Evolutionary conservation across 2,329 filamentous ascomycete species (phyloP).

Genomic region (Pseudogymnoascus sp.): DNA sequence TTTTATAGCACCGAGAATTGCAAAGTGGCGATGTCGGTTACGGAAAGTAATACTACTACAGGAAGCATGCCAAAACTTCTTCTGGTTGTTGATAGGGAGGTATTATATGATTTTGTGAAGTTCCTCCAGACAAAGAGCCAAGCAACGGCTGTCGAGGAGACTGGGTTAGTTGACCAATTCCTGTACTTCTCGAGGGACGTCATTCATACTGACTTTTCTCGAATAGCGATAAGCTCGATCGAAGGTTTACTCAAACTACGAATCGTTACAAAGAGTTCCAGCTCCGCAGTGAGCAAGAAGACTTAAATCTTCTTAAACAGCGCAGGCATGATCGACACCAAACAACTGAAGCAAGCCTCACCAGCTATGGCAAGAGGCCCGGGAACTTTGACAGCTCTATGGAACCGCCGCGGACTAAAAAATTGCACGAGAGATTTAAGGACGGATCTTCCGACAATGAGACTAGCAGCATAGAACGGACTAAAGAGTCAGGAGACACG

Average conservation of each 20-base stretch:
- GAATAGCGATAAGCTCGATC: neutral
- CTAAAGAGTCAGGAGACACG: neutral
- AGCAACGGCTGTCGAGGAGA: neutral
- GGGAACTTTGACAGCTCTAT: neutral
- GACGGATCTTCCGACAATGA: neutral
- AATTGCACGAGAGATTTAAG: neutral
- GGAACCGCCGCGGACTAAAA: neutral
- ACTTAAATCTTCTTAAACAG: neutral
- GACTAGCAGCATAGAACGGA: neutral
- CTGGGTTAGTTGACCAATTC: neutral
- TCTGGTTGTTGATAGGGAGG: neutral
- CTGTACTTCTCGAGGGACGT: neutral
- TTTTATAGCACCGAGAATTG: neutral
- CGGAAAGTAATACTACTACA: neutral
- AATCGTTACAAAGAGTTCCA: too few relatives aligned
- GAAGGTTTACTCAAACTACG: neutral
- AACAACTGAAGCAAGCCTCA: neutral
- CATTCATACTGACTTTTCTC: neutral
- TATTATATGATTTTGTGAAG: neutral
- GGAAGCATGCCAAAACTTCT: neutral
- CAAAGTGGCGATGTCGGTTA: neutral
- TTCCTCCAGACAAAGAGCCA: neutral
- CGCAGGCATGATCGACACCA: neutral
- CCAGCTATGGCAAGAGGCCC: neutral
- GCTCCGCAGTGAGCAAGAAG: neutral